These are phyloP conservation scores for Annulohypoxylon moriforme DNA, from an alignment of 495 filamentous ascomycete genomes.

Conservation along the genomic window DNA sequence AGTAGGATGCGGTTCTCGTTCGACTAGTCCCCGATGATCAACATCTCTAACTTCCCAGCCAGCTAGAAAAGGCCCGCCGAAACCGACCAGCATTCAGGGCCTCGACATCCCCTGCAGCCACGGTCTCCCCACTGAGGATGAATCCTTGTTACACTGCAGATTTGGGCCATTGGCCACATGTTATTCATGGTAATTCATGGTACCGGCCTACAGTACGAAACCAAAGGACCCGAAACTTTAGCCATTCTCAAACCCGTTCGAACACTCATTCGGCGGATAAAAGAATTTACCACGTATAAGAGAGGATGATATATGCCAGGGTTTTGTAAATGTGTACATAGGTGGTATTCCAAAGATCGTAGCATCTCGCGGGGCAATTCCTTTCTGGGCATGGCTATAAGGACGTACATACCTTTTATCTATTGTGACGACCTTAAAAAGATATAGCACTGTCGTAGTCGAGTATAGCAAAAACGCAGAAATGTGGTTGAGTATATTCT, in stretches of 20 bases:
- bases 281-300: constrained; percentile 26
- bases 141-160: constrained; percentile 47
- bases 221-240: constrained; percentile 33
- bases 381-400: background rate
- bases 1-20: constrained; percentile 36
- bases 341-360: constrained; percentile 14
- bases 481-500: background rate
- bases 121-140: constrained; percentile 42
- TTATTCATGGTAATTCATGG: constrained; percentile 12
- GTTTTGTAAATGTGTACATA: constrained; percentile 1
- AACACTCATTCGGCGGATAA: constrained; percentile 38
- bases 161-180: constrained; percentile 36
- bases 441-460: background rate
- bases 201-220: constrained; percentile 18
- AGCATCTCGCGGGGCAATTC: constrained; percentile 17
- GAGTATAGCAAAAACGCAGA: background rate
- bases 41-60: constrained; percentile 33
- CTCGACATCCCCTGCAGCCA: constrained; percentile 25
- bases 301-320: constrained; percentile 34
- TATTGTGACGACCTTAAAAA: constrained; percentile 19
- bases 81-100: constrained; percentile 37
- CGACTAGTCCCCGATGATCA: constrained; percentile 37
- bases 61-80: constrained; percentile 26
- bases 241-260: constrained; percentile 26
- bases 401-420: constrained; percentile 32